Base-by-base conservation (phyloP, 306 rosid genomes). In the Trifolium dubium region DNA sequence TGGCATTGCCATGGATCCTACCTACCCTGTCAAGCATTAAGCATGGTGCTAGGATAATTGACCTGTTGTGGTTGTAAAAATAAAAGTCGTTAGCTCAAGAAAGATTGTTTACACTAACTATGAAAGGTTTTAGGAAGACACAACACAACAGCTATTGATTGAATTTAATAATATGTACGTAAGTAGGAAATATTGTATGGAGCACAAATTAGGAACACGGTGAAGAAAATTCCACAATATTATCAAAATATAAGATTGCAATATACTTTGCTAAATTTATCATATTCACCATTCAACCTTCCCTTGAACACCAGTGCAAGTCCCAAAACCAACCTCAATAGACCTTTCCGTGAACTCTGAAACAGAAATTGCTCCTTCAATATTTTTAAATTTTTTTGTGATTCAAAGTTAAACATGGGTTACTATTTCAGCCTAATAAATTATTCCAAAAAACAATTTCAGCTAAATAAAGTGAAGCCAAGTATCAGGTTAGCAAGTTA, bases 1-100 rank as follows among this genome's bases (percentile, higher is more conserved):
- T 46, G 92, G 97, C 72, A 89, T 89, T 83, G 87, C 91, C 71
- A 81, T 82, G 89, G 81, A 81, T 30, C 82, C 96, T 75, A 85
- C 88, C 86, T 89, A 88, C 85, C 96, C 88, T 32, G 73, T 84
- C 67, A 85, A 82, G 85, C 69, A 73, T 44, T 55, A 64, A 72
- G 32, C 51, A 71, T 30, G 30, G 32, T 74, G 13, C 64, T 58
- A 43, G 69, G 73, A 69, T 71, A 37, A 74, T 44, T 74, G 75
- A 44, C 80, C 49, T 70, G 66, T 49, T 10, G 65, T 56, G 44
- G 41, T 69, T 69, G 12, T 37, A 67, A 55, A 56, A 56, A 83
- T 23, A 46, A 64, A 63, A 73, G 23, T 77, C 17, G 50, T 47
- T 37, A 77, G 72, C 79, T 77, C 50, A 71, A 17, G 41, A 64